Conservation (phyloP, 805 yeast species). For the Candida alai region DNA sequence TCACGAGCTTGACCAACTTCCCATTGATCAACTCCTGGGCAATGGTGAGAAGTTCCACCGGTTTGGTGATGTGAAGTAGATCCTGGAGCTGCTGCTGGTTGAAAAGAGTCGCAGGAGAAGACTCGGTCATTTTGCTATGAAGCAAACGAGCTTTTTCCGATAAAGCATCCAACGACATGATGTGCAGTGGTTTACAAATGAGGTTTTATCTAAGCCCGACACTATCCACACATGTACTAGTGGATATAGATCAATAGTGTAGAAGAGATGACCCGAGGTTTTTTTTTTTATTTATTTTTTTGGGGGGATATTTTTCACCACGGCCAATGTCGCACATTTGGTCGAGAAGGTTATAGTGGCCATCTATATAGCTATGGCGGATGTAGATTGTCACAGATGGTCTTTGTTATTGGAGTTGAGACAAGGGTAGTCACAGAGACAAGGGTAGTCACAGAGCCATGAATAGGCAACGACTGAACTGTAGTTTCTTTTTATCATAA, state of each 20-base stretch:
- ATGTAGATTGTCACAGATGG: too few relatives aligned
- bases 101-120: constrained; percentile 48
- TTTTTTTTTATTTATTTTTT: constrained; percentile 3
- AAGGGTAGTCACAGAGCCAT: too few relatives aligned
- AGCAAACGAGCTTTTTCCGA: constrained; percentile 51
- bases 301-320: neutral
- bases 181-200: neutral
- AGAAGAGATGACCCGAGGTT: constrained; percentile 3
- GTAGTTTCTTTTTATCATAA: too few relatives aligned
- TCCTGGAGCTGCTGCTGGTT: constrained; percentile 66
- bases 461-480: too few relatives aligned
- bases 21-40: constrained; percentile 52
- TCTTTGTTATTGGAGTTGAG: too few relatives aligned
- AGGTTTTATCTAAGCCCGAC: too few relatives aligned
- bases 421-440: too few relatives aligned
- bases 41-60: constrained; percentile 42
- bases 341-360: too few relatives aligned
- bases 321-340: neutral
- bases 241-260: neutral
- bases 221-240: neutral
- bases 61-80: constrained; percentile 40
- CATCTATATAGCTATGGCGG: too few relatives aligned
- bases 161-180: constrained; percentile 18
- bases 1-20: constrained; percentile 65
- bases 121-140: constrained; percentile 60